A percentile compares a stretch with the other conserved stretches of the same genome.
phyloP scores from a whole-genome alignment of 2,329 filamentous ascomycete genomes.

The Colletotrichum plurivorum region DNA sequence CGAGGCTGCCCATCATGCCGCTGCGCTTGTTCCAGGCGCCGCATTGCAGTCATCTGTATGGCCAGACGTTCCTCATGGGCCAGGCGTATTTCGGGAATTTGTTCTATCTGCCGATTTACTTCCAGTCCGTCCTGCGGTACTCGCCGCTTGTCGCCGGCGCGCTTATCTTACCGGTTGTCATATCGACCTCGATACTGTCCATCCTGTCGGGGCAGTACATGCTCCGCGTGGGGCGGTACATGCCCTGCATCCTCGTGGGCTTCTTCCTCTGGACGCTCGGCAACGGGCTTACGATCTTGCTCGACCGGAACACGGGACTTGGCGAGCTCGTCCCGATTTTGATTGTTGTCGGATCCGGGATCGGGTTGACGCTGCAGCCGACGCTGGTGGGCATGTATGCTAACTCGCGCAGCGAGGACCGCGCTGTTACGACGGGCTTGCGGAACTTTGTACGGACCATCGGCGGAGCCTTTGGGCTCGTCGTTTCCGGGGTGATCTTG shows the following conservation, averaged over 20 bases:
- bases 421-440: constrained; percentile 54
- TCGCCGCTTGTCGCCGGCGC: constrained; percentile 47
- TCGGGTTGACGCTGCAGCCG: constrained; percentile 54
- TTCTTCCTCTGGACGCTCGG: constrained; percentile 54
- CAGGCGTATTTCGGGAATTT: constrained; percentile 49
- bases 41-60: constrained; percentile 42
- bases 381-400: constrained; percentile 55
- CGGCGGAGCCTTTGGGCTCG: constrained; percentile 53
- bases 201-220: constrained; percentile 51
- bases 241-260: constrained; percentile 48
- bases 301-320: constrained; percentile 44
- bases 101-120: constrained; percentile 50
- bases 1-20: constrained; percentile 48
- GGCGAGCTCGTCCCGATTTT: constrained; percentile 49
- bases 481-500: constrained; percentile 49
- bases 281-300: constrained; percentile 48
- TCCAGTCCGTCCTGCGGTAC: constrained; percentile 49
- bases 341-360: constrained; percentile 51
- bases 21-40: constrained; percentile 44
- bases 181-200: constrained; percentile 47
- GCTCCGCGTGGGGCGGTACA: constrained; percentile 47
- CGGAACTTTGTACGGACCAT: constrained; percentile 56
- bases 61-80: constrained; percentile 47
- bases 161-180: constrained; percentile 48
- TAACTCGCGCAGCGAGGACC: constrained; percentile 51